phyloP scores from a whole-genome alignment of 139 green algal species.

The Tetraselmis chui region DNA sequence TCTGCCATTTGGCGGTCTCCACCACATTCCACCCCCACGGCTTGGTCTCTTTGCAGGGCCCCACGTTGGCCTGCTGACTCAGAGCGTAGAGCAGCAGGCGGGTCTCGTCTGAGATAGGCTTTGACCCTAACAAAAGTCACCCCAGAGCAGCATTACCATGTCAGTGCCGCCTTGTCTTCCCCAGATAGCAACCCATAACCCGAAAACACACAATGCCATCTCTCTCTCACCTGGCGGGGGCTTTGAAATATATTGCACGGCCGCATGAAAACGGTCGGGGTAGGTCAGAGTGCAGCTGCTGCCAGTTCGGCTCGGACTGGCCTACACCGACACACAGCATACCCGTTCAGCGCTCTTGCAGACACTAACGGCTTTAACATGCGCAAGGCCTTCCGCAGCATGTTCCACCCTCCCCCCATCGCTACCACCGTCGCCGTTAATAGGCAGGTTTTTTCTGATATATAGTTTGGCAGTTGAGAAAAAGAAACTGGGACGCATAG shows the following conservation, averaged over 20 bases:
- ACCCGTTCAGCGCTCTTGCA: no score
- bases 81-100: conserved; percentile 79
- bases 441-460: no score
- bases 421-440: no score
- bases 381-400: no score
- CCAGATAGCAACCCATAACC: no score
- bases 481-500: no score
- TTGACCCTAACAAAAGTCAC: conserved; percentile 24
- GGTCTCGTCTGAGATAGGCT: conserved; percentile 57
- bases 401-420: no score
- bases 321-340: background rate
- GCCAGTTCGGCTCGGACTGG: background rate
- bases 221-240: conserved; percentile 6
- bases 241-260: conserved; percentile 29
- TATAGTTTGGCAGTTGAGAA: no score
- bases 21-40: conserved; percentile 85
- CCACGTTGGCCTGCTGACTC: conserved; percentile 67
- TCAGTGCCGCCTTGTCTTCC: no score
- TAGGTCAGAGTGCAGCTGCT: conserved; percentile 40
- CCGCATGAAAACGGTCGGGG: conserved; percentile 49
- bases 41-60: conserved; percentile 70
- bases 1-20: conserved; percentile 64
- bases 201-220: background rate
- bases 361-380: no score
- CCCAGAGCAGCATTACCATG: background rate